phyloP scores from a whole-genome alignment of 129 eudicot species.

The Glebionis coronaria region DNA sequence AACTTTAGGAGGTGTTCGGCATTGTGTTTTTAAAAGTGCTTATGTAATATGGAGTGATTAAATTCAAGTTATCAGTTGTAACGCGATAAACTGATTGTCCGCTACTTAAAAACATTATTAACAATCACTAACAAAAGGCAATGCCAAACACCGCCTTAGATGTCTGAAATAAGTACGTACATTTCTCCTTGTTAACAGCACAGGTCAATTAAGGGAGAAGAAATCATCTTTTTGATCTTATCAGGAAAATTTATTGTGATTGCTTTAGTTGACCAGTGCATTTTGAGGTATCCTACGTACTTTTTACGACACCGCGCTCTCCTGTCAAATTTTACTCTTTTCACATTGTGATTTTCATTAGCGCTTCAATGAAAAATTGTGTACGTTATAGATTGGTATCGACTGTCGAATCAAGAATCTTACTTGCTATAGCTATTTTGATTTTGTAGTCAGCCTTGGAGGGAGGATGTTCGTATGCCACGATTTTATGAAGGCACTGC shows the following conservation, averaged over 20 bases:
- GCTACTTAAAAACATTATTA: too few relatives aligned
- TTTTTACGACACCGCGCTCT: too few relatives aligned
- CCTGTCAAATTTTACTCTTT: too few relatives aligned
- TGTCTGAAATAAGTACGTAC: slow-evolving; percentile 19
- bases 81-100: not conserved
- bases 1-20: too few relatives aligned
- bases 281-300: slow-evolving; percentile 52
- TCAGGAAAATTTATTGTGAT: slow-evolving; percentile 86
- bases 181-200: slow-evolving; percentile 57
- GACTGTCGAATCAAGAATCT: slow-evolving; percentile 13
- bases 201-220: slow-evolving; percentile 76
- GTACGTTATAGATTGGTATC: not conserved
- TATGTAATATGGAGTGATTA: too few relatives aligned
- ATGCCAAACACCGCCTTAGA: not conserved
- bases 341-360: too few relatives aligned
- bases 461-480: slow-evolving; percentile 60
- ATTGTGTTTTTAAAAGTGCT: too few relatives aligned
- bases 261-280: slow-evolving; percentile 85
- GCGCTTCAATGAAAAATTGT: not conserved
- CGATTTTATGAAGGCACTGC: slow-evolving; percentile 49
- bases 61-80: too few relatives aligned
- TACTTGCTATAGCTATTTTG: not conserved
- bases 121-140: not conserved
- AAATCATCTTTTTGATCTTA: slow-evolving; percentile 60
- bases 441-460: slow-evolving; percentile 59